These are phyloP conservation scores for Verticillium nonalfalfae DNA, from an alignment of 2,329 filamentous ascomycete genomes.

Conservation along the genomic window DNA sequence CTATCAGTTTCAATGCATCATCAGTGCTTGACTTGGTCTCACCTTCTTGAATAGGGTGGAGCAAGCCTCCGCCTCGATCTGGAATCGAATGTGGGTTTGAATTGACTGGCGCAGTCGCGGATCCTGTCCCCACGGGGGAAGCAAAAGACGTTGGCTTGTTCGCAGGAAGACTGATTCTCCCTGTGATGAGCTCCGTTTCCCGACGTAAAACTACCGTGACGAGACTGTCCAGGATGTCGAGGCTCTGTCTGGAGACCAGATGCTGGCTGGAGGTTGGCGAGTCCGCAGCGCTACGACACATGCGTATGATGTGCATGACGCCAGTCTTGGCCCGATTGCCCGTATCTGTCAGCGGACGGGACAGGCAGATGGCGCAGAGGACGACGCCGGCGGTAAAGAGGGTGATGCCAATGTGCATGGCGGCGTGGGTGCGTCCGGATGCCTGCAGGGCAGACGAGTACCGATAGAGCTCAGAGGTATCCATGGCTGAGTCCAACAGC, in stretches of 20 bases:
- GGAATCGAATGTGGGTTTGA: too few relatives aligned
- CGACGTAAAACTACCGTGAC: conserved; percentile 3
- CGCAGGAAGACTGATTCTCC: neutral
- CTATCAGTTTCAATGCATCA: too few relatives aligned
- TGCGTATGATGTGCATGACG: conserved; percentile 6
- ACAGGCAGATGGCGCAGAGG: conserved; percentile 2
- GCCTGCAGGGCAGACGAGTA: conserved; percentile 3
- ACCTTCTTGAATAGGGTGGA: too few relatives aligned
- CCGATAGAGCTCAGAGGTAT: neutral
- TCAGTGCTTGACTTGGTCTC: too few relatives aligned
- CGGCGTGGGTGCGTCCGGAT: conserved; percentile 2
- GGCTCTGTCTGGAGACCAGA: conserved; percentile 3
- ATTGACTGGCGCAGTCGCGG: too few relatives aligned
- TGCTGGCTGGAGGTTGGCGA: neutral
- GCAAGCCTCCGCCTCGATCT: too few relatives aligned
- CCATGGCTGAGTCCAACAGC: conserved; percentile 1
- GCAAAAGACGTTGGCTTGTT: too few relatives aligned
- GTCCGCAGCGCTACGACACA: neutral
- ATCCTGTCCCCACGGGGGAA: too few relatives aligned
- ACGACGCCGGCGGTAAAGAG: conserved; percentile 7
- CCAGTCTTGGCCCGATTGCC: conserved; percentile 3
- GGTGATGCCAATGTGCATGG: conserved; percentile 7
- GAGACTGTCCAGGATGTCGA: conserved; percentile 5
- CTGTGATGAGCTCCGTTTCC: conserved; percentile 6
- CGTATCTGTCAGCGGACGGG: conserved; percentile 2